A percentile compares a stretch with the other conserved stretches of the same genome.
These are phyloP conservation scores for Thelephora ganbajun DNA, from an alignment of 768 basidiomycete species.

Conservation along the genomic window DNA sequence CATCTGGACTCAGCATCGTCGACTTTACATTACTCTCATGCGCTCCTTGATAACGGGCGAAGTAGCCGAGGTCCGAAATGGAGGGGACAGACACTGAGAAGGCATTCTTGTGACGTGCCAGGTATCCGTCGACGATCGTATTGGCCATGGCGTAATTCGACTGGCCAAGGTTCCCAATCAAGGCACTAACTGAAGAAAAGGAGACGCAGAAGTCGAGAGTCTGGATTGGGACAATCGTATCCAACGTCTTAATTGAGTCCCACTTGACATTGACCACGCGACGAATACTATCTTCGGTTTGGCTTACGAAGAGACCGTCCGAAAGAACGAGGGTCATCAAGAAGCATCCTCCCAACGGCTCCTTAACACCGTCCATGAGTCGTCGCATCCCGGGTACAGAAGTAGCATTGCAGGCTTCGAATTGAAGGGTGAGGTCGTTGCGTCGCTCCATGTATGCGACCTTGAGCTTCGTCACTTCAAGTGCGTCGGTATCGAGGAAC, in stretches of 20 bases:
- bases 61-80: conserved; percentile 1
- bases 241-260: conserved; percentile 3
- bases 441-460: conserved; percentile 5
- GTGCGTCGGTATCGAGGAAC: background rate
- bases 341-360: conserved; percentile 10
- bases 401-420: conserved; percentile 6
- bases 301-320: conserved; percentile 7
- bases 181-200: conserved; percentile 10
- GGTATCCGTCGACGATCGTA: conserved; percentile 3
- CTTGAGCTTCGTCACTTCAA: conserved; percentile 1
- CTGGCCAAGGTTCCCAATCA: conserved; percentile 9
- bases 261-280: conserved; percentile 3
- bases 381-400: background rate
- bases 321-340: conserved; percentile 5
- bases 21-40: background rate
- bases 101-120: conserved; percentile 1
- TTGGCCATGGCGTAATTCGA: conserved; percentile 10
- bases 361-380: conserved; percentile 1
- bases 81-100: conserved; percentile 3
- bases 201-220: conserved; percentile 9
- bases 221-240: conserved; percentile 2
- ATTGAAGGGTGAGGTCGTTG: conserved; percentile 1
- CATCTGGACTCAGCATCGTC: conserved; percentile 4
- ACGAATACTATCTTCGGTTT: conserved; percentile 7
- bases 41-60: background rate